Conservation (phyloP, 495 filamentous ascomycete species). For the Astrothelium subdiscretum region DNA sequence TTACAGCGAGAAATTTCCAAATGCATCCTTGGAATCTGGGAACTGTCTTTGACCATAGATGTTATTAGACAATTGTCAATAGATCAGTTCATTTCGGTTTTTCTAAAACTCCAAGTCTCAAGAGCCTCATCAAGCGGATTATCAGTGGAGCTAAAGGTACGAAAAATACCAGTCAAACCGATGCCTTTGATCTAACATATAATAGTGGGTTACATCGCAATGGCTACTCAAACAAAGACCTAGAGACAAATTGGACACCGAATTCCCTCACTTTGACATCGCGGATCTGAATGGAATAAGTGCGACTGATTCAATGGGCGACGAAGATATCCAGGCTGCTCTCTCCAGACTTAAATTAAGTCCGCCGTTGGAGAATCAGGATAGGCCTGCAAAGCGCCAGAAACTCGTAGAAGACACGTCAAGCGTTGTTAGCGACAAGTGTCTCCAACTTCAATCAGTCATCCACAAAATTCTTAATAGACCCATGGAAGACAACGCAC, state of each 20-base stretch:
- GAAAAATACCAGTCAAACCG: not conserved
- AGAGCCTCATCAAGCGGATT: not conserved
- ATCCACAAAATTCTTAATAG: not conserved
- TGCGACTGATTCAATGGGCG: not conserved
- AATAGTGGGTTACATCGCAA: not conserved
- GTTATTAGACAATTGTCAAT: not conserved
- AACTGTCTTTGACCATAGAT: not conserved
- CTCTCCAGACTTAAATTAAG: not conserved
- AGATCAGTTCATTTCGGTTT: not conserved
- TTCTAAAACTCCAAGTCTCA: not conserved
- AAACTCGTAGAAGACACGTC: not conserved
- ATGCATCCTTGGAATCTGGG: not conserved
- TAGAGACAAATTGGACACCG: not conserved
- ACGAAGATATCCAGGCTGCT: not conserved
- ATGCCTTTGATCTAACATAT: not conserved
- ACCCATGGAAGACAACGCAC: not conserved
- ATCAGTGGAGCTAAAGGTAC: not conserved
- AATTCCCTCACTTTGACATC: too few relatives aligned
- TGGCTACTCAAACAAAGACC: not conserved
- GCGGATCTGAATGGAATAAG: not conserved
- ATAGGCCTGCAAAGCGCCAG: not conserved
- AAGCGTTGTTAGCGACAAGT: not conserved
- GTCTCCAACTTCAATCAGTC: not conserved
- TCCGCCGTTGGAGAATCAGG: not conserved
- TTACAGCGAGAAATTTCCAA: not conserved